Evolutionary conservation across 2,329 filamentous ascomycete species (phyloP).

Genomic region (Fusarium drepaniforme): DNA sequence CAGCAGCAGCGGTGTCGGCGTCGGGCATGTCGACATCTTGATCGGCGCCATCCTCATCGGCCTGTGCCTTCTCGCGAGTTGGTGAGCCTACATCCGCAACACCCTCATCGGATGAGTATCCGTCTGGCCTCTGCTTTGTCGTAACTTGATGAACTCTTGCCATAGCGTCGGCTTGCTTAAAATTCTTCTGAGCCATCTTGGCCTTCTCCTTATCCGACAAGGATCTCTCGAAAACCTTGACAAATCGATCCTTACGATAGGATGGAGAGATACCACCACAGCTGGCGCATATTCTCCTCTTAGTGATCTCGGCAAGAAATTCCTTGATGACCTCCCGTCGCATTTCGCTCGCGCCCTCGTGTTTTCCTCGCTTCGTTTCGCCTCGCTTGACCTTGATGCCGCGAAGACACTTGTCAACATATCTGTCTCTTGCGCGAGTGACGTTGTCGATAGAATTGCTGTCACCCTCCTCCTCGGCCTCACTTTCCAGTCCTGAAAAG

Average conservation of each 20-base stretch:
- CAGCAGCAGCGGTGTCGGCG: conserved; percentile 39
- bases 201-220: conserved; percentile 80
- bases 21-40: conserved; percentile 52
- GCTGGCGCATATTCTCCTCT: conserved; percentile 75
- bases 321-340: conserved; percentile 83
- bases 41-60: conserved; percentile 63
- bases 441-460: conserved; percentile 64
- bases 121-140: conserved; percentile 55
- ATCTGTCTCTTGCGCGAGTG: conserved; percentile 68
- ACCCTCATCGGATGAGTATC: conserved; percentile 73
- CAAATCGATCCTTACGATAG: conserved; percentile 90
- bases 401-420: conserved; percentile 79
- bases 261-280: conserved; percentile 80
- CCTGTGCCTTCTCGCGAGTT: conserved; percentile 48
- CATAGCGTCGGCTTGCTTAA: conserved; percentile 79
- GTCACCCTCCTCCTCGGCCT: conserved; percentile 73
- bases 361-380: conserved; percentile 74
- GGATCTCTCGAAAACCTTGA: conserved; percentile 93
- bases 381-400: conserved; percentile 63
- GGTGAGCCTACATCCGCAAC: conserved; percentile 74
- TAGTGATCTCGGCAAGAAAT: conserved; percentile 81
- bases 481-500: conserved; percentile 61
- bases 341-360: conserved; percentile 84
- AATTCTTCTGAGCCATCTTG: conserved; percentile 77
- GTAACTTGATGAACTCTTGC: conserved; percentile 54